These are phyloP conservation scores for Cryoendolithus antarcticus DNA, from an alignment of 2,329 filamentous ascomycete genomes.

Conservation along the genomic window DNA sequence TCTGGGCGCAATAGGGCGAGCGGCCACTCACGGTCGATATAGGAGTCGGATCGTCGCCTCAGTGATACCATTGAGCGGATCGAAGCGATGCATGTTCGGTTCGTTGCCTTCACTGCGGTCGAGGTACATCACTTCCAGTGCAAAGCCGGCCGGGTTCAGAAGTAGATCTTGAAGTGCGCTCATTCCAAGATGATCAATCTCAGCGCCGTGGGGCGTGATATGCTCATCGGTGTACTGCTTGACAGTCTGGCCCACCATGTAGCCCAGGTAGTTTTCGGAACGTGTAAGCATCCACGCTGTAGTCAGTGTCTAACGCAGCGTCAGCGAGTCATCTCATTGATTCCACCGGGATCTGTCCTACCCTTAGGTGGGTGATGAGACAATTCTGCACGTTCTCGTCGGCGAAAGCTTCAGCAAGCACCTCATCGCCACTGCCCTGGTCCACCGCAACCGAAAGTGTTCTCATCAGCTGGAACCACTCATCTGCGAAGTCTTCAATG, in stretches of 20 bases:
- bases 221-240: conserved; percentile 56
- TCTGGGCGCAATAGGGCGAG: conserved; percentile 1
- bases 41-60: conserved; percentile 55
- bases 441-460: conserved; percentile 49
- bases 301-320: conserved; percentile 52
- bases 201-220: conserved; percentile 63
- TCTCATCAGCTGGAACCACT: conserved; percentile 55
- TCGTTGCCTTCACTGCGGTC: conserved; percentile 69
- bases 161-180: conserved; percentile 65
- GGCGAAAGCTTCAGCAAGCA: conserved; percentile 52
- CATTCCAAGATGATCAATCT: conserved; percentile 86
- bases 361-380: conserved; percentile 74
- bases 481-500: conserved; percentile 74
- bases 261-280: conserved; percentile 56
- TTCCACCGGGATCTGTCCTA: conserved; percentile 18
- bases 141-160: conserved; percentile 64
- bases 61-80: conserved; percentile 31
- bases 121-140: conserved; percentile 80
- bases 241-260: conserved; percentile 51
- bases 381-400: conserved; percentile 52
- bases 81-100: conserved; percentile 60
- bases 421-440: conserved; percentile 37
- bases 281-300: conserved; percentile 74
- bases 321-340: conserved; percentile 7
- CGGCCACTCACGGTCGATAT: conserved; percentile 47